Conservation (phyloP, 495 filamentous ascomycete species). For the Bryoglossum gracile region DNA sequence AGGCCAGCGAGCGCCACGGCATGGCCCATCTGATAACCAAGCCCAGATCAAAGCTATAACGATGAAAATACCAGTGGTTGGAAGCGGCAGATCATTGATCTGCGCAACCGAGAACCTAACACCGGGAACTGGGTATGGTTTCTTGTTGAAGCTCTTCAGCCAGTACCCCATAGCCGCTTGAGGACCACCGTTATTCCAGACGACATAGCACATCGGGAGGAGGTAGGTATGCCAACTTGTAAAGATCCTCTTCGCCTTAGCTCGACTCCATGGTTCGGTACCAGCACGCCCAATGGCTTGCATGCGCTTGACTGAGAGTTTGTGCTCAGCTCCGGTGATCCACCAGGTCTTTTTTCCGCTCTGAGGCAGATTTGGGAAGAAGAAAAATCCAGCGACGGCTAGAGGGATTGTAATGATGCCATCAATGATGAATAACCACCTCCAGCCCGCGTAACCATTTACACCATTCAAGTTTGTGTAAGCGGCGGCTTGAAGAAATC, state of each 20-base stretch:
- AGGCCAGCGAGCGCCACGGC: conserved; percentile 30
- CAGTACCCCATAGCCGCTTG: conserved; percentile 13
- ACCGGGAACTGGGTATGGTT: conserved; percentile 6
- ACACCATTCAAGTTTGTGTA: conserved; percentile 39
- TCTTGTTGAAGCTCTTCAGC: conserved; percentile 14
- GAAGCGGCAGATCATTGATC: conserved; percentile 21
- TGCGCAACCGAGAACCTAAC: conserved; percentile 3
- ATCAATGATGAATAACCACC: conserved; percentile 37
- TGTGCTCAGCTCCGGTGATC: conserved; percentile 25
- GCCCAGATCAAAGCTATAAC: conserved; percentile 29
- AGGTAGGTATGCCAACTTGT: conserved; percentile 29
- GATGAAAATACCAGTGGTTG: conserved; percentile 29
- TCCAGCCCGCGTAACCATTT: conserved; percentile 43
- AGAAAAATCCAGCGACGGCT: conserved; percentile 34
- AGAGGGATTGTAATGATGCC: conserved; percentile 43
- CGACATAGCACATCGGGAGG: conserved; percentile 11
- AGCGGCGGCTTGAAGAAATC: conserved; percentile 46
- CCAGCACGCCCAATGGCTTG: conserved; percentile 22
- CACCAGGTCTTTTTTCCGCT: conserved; percentile 13
- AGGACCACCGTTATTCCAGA: conserved; percentile 29
- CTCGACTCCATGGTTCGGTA: conserved; percentile 23
- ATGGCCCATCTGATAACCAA: conserved; percentile 32
- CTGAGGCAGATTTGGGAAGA: conserved; percentile 44
- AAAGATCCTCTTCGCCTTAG: conserved; percentile 26
- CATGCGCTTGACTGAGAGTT: conserved; percentile 26